These are phyloP conservation scores for Talaromyces nanjingensis DNA, from an alignment of 495 filamentous ascomycete genomes.

Conservation along the genomic window DNA sequence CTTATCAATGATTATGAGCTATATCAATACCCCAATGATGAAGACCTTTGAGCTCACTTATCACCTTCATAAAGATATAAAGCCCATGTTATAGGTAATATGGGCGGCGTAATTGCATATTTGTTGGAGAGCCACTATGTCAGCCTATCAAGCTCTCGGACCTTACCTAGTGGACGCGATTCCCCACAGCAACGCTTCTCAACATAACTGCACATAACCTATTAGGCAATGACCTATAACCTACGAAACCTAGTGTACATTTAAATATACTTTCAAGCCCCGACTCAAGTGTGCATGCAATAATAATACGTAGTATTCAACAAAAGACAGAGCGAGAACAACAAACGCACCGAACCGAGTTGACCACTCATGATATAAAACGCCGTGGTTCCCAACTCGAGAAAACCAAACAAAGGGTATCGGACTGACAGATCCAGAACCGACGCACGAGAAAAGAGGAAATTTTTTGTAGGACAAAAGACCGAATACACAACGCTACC, in stretches of 20 bases:
- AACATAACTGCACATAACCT: not conserved
- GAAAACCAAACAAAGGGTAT: not conserved
- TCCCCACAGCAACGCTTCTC: too few species aligned
- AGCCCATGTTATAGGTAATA: too few species aligned
- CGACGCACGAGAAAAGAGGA: not conserved
- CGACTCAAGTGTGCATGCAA: not conserved
- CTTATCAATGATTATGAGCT: too few species aligned
- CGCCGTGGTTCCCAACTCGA: not conserved
- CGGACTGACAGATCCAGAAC: too few species aligned
- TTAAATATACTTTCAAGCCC: not conserved
- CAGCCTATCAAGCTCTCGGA: too few species aligned
- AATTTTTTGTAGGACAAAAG: not conserved
- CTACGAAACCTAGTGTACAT: constrained; percentile 2
- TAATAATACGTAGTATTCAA: not conserved
- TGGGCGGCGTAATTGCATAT: too few species aligned
- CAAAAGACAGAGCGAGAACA: not conserved
- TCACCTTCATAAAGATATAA: too few species aligned
- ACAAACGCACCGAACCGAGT: not conserved
- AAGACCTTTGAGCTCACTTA: too few species aligned
- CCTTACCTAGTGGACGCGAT: too few species aligned
- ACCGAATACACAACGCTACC: not conserved
- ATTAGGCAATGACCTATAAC: not conserved
- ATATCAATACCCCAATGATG: too few species aligned
- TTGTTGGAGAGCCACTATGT: too few species aligned
- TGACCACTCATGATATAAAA: not conserved